Percentiles rank a stretch among this genome's conserved stretches.
Conservation (phyloP, 2,329 filamentous ascomycete species). For the Zymoseptoria passerinii region DNA sequence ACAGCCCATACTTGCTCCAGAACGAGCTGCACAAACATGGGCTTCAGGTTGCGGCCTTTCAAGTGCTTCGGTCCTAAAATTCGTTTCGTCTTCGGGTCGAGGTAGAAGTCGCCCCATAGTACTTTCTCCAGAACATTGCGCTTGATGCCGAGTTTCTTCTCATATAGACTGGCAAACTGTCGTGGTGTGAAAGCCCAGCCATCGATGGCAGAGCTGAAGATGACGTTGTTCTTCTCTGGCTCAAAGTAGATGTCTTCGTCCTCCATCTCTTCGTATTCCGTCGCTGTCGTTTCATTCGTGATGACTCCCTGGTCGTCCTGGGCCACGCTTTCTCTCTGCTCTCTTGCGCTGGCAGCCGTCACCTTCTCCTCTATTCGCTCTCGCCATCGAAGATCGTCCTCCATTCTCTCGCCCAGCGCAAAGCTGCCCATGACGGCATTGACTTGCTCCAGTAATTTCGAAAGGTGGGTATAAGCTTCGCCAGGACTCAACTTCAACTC, state of each 20-base stretch:
- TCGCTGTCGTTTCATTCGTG: constrained; percentile 39
- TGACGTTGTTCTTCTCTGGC: constrained; percentile 97
- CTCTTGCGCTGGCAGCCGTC: constrained; percentile 50
- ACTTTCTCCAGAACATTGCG: constrained; percentile 81
- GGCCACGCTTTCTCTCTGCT: constrained; percentile 29
- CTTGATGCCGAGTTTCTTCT: constrained; percentile 96
- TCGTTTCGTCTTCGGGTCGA: constrained; percentile 95
- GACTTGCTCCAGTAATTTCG: constrained; percentile 84
- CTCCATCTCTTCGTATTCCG: constrained; percentile 76
- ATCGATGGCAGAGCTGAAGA: constrained; percentile 94
- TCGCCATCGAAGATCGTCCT: constrained; percentile 92
- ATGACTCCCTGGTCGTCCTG: constrained; percentile 42
- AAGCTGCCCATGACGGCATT: constrained; percentile 97
- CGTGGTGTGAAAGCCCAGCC: constrained; percentile 98
- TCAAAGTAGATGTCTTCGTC: constrained; percentile 98
- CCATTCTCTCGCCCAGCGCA: constrained; percentile 96
- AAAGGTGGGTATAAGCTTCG: constrained; percentile 85
- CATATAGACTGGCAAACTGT: constrained; percentile 87
- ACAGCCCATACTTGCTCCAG: constrained; percentile 94
- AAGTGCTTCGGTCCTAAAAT: constrained; percentile 84
- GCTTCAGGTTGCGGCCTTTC: constrained; percentile 83
- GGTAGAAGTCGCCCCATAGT: constrained; percentile 91
- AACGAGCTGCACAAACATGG: constrained; percentile 95
- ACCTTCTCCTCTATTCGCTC: constrained; percentile 84
- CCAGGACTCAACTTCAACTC: constrained; percentile 87